Conservation (phyloP, 2,329 filamentous ascomycete species). For the Monosporascus sp. region DNA sequence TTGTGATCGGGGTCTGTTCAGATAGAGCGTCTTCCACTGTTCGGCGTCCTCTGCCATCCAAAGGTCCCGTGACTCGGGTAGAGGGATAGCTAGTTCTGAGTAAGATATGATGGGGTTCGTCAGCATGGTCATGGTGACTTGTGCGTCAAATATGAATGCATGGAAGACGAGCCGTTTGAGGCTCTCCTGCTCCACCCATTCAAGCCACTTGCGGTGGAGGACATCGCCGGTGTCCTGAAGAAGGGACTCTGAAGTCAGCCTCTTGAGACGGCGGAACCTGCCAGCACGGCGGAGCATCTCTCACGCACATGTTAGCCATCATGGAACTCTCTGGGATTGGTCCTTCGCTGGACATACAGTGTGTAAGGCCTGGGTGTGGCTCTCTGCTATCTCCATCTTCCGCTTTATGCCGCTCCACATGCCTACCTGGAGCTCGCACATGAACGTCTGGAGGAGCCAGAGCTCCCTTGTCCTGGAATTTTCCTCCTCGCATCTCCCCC, state of each 20-base stretch:
- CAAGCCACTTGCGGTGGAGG: constrained; percentile 60
- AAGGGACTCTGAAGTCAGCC: constrained; percentile 9
- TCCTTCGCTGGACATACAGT: constrained; percentile 30
- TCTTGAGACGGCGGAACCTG: constrained; percentile 44
- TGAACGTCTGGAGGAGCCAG: constrained; percentile 43
- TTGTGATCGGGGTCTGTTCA: no score
- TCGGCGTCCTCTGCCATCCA: constrained; percentile 61
- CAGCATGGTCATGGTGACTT: constrained; percentile 62
- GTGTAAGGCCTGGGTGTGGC: constrained; percentile 39
- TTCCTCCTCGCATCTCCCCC: constrained; percentile 39
- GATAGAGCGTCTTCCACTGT: constrained; percentile 53
- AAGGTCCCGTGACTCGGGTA: constrained; percentile 56
- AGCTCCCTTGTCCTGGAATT: constrained; percentile 41
- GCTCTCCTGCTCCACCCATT: constrained; percentile 60
- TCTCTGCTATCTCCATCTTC: constrained; percentile 53
- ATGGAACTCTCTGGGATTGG: neutral
- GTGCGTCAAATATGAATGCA: constrained; percentile 59
- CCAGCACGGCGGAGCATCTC: constrained; percentile 52
- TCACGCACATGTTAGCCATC: constrained; percentile 10
- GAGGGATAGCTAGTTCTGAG: constrained; percentile 59
- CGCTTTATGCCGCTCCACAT: constrained; percentile 50
- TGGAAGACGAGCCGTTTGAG: constrained; percentile 55
- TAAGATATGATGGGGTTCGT: constrained; percentile 64
- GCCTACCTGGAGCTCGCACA: constrained; percentile 44
- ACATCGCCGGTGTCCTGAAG: constrained; percentile 50